phyloP scores from a whole-genome alignment of 108 stramenopile genomes.

The Pseudonitzschia pungens region DNA sequence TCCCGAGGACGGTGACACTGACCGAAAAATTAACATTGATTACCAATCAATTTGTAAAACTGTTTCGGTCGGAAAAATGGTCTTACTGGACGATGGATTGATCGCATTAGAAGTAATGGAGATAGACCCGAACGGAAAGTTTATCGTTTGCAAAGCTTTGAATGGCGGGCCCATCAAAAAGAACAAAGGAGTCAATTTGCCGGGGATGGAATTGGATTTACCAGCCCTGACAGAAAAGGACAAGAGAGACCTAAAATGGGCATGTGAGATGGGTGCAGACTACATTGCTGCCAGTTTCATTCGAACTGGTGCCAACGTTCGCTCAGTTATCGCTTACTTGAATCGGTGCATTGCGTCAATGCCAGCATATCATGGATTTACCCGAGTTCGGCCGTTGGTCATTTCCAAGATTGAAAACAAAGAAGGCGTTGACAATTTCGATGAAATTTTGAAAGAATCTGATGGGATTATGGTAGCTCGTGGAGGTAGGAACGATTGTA shows the following conservation, averaged over 20 bases:
- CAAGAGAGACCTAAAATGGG: slow-evolving; percentile 78
- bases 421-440: slow-evolving; percentile 85
- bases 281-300: slow-evolving; percentile 90
- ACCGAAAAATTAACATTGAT: slow-evolving; percentile 66
- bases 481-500: slow-evolving; percentile 45
- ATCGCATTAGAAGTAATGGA: slow-evolving; percentile 68
- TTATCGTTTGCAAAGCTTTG: slow-evolving; percentile 54
- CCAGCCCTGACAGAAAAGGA: slow-evolving; percentile 89
- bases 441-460: slow-evolving; percentile 69
- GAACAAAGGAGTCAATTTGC: slow-evolving; percentile 86
- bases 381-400: slow-evolving; percentile 63
- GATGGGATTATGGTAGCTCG: slow-evolving; percentile 93
- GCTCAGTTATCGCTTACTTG: slow-evolving; percentile 67
- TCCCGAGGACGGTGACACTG: slow-evolving; percentile 47
- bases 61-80: slow-evolving; percentile 48
- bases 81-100: slow-evolving; percentile 86
- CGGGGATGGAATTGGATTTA: slow-evolving; percentile 69
- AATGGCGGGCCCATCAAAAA: slow-evolving; percentile 78
- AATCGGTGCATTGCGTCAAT: slow-evolving; percentile 60
- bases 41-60: slow-evolving; percentile 75
- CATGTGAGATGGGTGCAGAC: slow-evolving; percentile 70
- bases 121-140: slow-evolving; percentile 39
- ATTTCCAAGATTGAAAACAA: slow-evolving; percentile 91
- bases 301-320: slow-evolving; percentile 77
- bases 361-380: slow-evolving; percentile 31